A percentile compares a stretch with the other conserved stretches of the same genome.
Conservation (phyloP, 2,329 filamentous ascomycete species). For the Ophiostoma sp. region DNA sequence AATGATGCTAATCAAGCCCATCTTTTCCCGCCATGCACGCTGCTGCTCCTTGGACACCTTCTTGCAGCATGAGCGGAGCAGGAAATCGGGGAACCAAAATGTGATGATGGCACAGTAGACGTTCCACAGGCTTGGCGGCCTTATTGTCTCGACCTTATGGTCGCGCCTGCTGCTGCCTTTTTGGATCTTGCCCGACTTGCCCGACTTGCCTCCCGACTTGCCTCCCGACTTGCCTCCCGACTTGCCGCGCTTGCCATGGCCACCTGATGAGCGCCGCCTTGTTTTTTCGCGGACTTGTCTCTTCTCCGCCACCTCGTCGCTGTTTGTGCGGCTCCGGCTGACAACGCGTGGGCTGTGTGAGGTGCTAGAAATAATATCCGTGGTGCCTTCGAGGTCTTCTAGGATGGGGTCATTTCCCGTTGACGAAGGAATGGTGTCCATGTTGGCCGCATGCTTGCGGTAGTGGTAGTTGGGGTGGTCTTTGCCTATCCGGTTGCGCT, state of each 20-base stretch:
- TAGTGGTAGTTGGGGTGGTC: conserved; percentile 96
- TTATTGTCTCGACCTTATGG: conserved; percentile 57
- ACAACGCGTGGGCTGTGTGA: conserved; percentile 29
- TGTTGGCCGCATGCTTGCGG: conserved; percentile 86
- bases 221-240: not conserved
- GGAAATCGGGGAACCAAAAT: conserved; percentile 85
- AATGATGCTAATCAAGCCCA: conserved; percentile 93
- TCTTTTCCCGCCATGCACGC: conserved; percentile 95
- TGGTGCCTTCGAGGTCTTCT: conserved; percentile 68
- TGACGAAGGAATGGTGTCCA: conserved; percentile 82
- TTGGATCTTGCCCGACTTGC: conserved; percentile 57
- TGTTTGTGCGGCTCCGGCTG: conserved; percentile 35
- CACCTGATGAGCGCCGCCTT: conserved; percentile 38
- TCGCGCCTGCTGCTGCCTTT: conserved; percentile 47
- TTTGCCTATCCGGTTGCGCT: conserved; percentile 76
- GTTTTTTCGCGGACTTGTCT: conserved; percentile 23
- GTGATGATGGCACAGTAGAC: conserved; percentile 91
- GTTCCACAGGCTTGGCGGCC: conserved; percentile 86
- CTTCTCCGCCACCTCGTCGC: conserved; percentile 38
- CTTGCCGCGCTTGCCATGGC: conserved; percentile 29
- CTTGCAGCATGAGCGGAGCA: conserved; percentile 81
- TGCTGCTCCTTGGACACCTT: conserved; percentile 81
- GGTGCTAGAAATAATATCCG: conserved; percentile 42
- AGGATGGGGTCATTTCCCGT: conserved; percentile 86
- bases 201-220: not conserved